phyloP scores from a whole-genome alignment of 2,329 filamentous ascomycete species.

The Davidsoniella eucalypti region DNA sequence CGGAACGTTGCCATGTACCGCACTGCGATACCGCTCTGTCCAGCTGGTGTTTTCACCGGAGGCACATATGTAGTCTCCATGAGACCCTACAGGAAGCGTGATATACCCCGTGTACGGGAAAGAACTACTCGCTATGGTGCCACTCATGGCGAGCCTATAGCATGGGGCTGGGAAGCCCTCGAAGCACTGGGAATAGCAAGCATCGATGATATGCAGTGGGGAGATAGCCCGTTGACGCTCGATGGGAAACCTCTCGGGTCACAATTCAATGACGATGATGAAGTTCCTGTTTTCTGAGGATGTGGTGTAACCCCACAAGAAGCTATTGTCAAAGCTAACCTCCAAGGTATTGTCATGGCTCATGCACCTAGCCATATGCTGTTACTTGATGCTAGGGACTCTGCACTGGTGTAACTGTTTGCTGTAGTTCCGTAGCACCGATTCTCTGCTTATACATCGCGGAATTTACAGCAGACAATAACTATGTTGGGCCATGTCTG shows the following conservation, averaged over 20 bases:
- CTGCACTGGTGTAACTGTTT: not conserved
- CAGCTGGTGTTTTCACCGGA: constrained; percentile 40
- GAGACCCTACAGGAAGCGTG: constrained; percentile 35
- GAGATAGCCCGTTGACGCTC: constrained; percentile 28
- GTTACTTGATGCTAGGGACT: constrained; percentile 28
- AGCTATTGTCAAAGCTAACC: constrained; percentile 38
- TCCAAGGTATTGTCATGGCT: constrained; percentile 40
- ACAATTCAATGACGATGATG: constrained; percentile 22
- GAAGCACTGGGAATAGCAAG: constrained; percentile 35
- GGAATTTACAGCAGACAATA: no score
- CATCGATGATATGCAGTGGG: constrained; percentile 38
- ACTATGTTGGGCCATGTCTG: no score
- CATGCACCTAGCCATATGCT: constrained; percentile 49
- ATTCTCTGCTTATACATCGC: no score
- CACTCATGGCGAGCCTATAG: constrained; percentile 48
- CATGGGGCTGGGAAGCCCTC: constrained; percentile 46
- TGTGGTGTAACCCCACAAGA: constrained; percentile 52
- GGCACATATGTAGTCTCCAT: constrained; percentile 45
- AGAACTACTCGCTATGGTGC: constrained; percentile 37
- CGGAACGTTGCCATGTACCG: constrained; percentile 46
- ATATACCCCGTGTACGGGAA: constrained; percentile 34
- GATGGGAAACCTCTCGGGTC: constrained; percentile 24
- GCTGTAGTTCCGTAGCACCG: no score
- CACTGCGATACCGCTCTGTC: constrained; percentile 36
- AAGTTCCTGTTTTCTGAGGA: constrained; percentile 44